Percentiles rank a stretch among this genome's conserved stretches.
Conservation (phyloP, 805 yeast species). For the Sugiyamaella smithiae region DNA sequence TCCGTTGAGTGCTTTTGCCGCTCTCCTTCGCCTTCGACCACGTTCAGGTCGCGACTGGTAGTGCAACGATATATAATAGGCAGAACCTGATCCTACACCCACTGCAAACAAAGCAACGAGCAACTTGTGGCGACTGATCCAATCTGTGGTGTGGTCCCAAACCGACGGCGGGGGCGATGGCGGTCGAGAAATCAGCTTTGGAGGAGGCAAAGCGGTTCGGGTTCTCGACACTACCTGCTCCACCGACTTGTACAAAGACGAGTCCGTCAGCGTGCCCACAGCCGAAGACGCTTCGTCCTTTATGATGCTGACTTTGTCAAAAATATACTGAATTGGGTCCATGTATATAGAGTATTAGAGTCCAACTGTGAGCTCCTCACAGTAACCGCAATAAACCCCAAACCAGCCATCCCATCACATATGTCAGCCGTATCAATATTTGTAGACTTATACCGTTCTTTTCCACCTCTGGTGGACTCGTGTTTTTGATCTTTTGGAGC, state of each 20-base stretch:
- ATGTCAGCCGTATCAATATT: too few species aligned
- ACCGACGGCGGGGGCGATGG: slow-evolving; percentile 29
- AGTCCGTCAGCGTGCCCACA: slow-evolving; percentile 15
- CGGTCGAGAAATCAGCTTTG: slow-evolving; percentile 20
- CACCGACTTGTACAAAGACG: slow-evolving; percentile 20
- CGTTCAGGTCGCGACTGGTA: slow-evolving; percentile 20
- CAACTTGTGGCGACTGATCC: slow-evolving; percentile 28
- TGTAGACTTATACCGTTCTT: too few species aligned
- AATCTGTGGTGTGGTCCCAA: slow-evolving; percentile 20
- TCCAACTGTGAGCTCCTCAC: too few species aligned
- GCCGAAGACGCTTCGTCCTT: slow-evolving; percentile 19
- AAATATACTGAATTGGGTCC: slow-evolving; percentile 23
- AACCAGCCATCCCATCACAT: too few species aligned
- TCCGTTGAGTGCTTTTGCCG: slow-evolving; percentile 62
- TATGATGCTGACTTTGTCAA: slow-evolving; percentile 20
- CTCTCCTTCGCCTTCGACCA: slow-evolving; percentile 43
- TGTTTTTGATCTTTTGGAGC: too few species aligned
- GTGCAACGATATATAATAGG: slow-evolving; percentile 20
- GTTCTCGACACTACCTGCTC: slow-evolving; percentile 16
- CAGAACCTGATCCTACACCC: slow-evolving; percentile 24
- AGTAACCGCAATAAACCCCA: too few species aligned
- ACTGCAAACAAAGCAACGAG: slow-evolving; percentile 20
- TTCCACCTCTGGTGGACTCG: too few species aligned
- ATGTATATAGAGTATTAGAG: too few species aligned
- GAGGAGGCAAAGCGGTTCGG: slow-evolving; percentile 1